These are phyloP conservation scores for Phytophthora lateralis DNA, from an alignment of 352 stramenopile genomes.

Conservation along the genomic window DNA sequence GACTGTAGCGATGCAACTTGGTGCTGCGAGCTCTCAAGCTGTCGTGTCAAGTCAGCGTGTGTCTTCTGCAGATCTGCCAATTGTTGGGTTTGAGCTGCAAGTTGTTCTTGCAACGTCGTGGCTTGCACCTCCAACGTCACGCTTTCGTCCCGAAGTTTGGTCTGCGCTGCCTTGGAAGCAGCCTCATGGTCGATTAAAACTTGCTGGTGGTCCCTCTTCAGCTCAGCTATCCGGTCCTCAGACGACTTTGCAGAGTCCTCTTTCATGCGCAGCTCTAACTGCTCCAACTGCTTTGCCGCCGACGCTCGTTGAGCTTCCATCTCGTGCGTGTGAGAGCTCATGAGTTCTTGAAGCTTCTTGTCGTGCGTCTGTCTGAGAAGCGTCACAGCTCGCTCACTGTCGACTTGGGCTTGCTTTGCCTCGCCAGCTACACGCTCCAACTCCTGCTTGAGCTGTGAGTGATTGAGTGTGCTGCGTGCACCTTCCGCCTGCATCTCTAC, in stretches of 20 bases:
- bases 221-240: slow-evolving; percentile 33
- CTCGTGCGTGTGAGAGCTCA: slow-evolving; percentile 23
- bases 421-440: slow-evolving; percentile 35
- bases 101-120: slow-evolving; percentile 28
- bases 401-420: slow-evolving; percentile 13
- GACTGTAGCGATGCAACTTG: slow-evolving; percentile 32
- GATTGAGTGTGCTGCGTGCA: slow-evolving; percentile 11
- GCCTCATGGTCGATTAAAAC: slow-evolving; percentile 25
- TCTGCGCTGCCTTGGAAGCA: slow-evolving; percentile 21
- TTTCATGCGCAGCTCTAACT: slow-evolving; percentile 16
- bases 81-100: slow-evolving; percentile 15
- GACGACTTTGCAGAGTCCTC: slow-evolving; percentile 23
- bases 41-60: slow-evolving; percentile 10
- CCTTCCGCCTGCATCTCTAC: slow-evolving; percentile 24
- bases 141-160: slow-evolving; percentile 20
- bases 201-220: slow-evolving; percentile 29
- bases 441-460: slow-evolving; percentile 30
- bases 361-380: slow-evolving; percentile 29
- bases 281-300: slow-evolving; percentile 23
- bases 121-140: slow-evolving; percentile 19
- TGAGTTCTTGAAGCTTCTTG: slow-evolving; percentile 24
- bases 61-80: slow-evolving; percentile 29
- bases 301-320: slow-evolving; percentile 22
- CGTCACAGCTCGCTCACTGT: slow-evolving; percentile 18
- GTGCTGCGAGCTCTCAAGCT: slow-evolving; percentile 33